These are phyloP conservation scores for Hypoxylon fuscum DNA, from an alignment of 495 filamentous ascomycete genomes.

Conservation along the genomic window DNA sequence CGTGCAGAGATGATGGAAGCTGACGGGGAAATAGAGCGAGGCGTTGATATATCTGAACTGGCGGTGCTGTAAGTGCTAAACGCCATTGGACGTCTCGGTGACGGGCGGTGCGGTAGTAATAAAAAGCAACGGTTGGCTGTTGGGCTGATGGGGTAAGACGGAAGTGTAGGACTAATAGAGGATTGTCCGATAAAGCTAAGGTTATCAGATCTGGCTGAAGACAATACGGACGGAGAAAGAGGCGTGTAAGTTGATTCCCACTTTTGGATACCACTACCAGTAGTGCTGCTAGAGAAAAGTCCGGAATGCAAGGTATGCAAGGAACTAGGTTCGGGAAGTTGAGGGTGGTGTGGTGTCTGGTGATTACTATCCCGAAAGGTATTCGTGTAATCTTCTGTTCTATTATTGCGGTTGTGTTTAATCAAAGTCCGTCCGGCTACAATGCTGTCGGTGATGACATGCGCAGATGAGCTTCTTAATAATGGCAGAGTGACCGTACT, in stretches of 20 bases:
- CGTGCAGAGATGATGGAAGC: conserved; percentile 55
- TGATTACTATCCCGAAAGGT: conserved; percentile 40
- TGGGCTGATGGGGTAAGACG: conserved; percentile 39
- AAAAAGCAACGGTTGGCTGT: conserved; percentile 41
- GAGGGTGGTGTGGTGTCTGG: conserved; percentile 35
- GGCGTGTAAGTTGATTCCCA: conserved; percentile 37
- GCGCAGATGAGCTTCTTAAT: conserved; percentile 42
- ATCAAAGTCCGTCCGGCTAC: conserved; percentile 34
- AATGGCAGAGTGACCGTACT: conserved; percentile 23
- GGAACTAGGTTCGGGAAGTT: conserved; percentile 43
- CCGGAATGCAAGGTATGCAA: conserved; percentile 43
- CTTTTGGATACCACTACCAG: conserved; percentile 43
- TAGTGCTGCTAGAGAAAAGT: conserved; percentile 46
- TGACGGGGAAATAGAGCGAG: conserved; percentile 62
- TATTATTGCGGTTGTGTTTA: conserved; percentile 34
- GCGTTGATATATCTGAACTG: conserved; percentile 62
- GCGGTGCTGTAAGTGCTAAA: conserved; percentile 55
- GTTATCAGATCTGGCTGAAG: conserved; percentile 17
- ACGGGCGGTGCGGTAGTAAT: conserved; percentile 35
- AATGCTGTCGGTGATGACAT: conserved; percentile 27
- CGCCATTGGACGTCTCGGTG: conserved; percentile 55
- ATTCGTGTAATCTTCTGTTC: conserved; percentile 32
- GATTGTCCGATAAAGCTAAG: conserved; percentile 36
- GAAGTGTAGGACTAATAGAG: conserved; percentile 30
- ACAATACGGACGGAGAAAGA: conserved; percentile 29